Conservation (phyloP, 331 rosid species). For the Spiraea crenata region DNA sequence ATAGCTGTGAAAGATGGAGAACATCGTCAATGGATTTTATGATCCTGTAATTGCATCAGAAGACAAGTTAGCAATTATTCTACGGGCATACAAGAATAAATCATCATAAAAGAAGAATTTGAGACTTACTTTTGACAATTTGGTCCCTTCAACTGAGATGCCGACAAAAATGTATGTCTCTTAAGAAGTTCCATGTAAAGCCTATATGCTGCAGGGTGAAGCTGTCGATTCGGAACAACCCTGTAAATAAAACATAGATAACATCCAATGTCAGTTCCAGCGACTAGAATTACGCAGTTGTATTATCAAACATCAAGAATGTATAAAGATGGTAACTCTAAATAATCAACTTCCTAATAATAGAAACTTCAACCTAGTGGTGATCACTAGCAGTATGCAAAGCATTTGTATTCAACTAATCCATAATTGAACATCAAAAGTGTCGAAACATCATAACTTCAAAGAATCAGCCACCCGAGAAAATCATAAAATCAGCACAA, state of each 20-base stretch:
- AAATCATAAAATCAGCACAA: background rate
- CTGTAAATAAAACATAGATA: slow-evolving; percentile 31
- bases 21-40: slow-evolving; percentile 57
- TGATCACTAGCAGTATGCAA: too few species aligned
- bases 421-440: background rate
- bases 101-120: slow-evolving; percentile 4
- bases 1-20: slow-evolving; percentile 55
- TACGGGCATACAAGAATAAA: background rate
- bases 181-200: slow-evolving; percentile 76
- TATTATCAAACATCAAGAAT: background rate
- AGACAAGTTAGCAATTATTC: slow-evolving; percentile 26
- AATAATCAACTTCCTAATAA: background rate
- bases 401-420: background rate
- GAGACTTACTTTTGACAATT: slow-evolving; percentile 54
- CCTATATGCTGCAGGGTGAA: slow-evolving; percentile 70
- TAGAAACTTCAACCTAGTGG: too few species aligned
- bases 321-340: background rate
- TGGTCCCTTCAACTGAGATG: slow-evolving; percentile 47
- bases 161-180: slow-evolving; percentile 53
- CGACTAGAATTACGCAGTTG: slow-evolving; percentile 5
- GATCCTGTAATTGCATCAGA: slow-evolving; percentile 55
- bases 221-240: slow-evolving; percentile 61
- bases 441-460: background rate
- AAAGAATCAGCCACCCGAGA: background rate
- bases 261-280: slow-evolving; percentile 3